phyloP scores from a whole-genome alignment of 208 protist species.

The Angomonas deanei region DNA sequence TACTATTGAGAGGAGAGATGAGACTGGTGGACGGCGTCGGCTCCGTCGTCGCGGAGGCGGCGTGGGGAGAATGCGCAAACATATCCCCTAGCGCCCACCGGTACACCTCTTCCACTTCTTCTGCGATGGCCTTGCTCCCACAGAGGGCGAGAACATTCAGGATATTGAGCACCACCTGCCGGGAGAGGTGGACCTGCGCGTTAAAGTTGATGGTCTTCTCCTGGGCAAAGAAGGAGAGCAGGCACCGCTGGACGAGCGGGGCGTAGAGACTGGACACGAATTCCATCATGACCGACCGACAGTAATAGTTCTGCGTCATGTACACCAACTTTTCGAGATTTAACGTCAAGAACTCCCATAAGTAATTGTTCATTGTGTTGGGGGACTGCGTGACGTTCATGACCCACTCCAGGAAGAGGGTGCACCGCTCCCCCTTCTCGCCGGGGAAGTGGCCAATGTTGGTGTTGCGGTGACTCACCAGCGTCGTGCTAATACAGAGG shows the following conservation, averaged over 20 bases:
- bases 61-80: neutral
- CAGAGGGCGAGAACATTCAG: constrained; percentile 49
- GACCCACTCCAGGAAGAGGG: constrained; percentile 59
- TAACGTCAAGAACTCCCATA: constrained; percentile 51
- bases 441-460: constrained; percentile 47
- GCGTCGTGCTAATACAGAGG: constrained; percentile 50
- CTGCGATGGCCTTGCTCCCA: constrained; percentile 21
- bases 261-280: constrained; percentile 39
- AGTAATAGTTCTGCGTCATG: constrained; percentile 43
- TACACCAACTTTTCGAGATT: constrained; percentile 35
- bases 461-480: constrained; percentile 31
- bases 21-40: constrained; percentile 11
- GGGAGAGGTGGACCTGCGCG: constrained; percentile 33
- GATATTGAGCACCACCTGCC: constrained; percentile 36
- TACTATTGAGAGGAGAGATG: neutral
- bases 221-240: constrained; percentile 44
- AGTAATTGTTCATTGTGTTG: constrained; percentile 35
- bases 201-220: constrained; percentile 50
- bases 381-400: constrained; percentile 28
- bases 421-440: constrained; percentile 42
- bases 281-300: constrained; percentile 30
- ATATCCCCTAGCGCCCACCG: constrained; percentile 26
- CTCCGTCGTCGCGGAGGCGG: neutral
- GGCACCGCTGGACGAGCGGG: constrained; percentile 31
- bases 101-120: constrained; percentile 35